Evolutionary conservation across 2,329 filamentous ascomycete genomes (phyloP), one percentile per base, ranked within the genome.

Genomic region (Cladophialophora chaetospira): DNA sequence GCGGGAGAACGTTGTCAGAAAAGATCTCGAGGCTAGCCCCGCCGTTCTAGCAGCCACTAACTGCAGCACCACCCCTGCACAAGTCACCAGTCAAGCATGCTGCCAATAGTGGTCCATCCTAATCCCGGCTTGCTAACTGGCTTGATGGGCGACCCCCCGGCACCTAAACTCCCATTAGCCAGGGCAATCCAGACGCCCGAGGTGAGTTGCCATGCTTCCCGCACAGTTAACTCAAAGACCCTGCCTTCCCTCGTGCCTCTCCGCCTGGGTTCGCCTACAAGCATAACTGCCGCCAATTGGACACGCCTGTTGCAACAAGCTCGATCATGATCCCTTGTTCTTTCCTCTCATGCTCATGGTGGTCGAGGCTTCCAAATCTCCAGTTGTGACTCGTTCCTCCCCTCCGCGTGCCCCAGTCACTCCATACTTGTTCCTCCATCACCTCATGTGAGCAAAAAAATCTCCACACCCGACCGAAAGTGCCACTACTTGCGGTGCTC

Each of bases 371-470:
- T 21, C 36, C 36, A 21, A 21, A 40, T 40, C 36, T 11, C 19
- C 29, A 49, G 29, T 17, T 25, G 40, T 43, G 29, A 51, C 48
- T 51, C 48, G 48, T 19, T 19, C n/a, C 42, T 15, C 19, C 15
- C 21, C 42, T 9, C 48, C 17, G 15, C 26, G 9, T 43, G 35
- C 48, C 48, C n/a, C 23, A 21, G 29, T 26, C 36, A 44, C 42
- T 44, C 42, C 3, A 26, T 36, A 15, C 17, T 53, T 26, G 29
- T 25, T 38, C 49, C 26, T 53, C 35, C 28, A 44, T 21, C 49
- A 28, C 26, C 52, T 55, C 44, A 55, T 55, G 52, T 55, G 52
- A 55, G 44, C 52, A 17, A 43, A 48, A 50, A 55, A 55, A 47
- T 31, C 44, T 51, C 48, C 48, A 51, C 49, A 35, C 49, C 40